phyloP scores from a whole-genome alignment of 2,329 filamentous ascomycete species.

The Oidium heveae region DNA sequence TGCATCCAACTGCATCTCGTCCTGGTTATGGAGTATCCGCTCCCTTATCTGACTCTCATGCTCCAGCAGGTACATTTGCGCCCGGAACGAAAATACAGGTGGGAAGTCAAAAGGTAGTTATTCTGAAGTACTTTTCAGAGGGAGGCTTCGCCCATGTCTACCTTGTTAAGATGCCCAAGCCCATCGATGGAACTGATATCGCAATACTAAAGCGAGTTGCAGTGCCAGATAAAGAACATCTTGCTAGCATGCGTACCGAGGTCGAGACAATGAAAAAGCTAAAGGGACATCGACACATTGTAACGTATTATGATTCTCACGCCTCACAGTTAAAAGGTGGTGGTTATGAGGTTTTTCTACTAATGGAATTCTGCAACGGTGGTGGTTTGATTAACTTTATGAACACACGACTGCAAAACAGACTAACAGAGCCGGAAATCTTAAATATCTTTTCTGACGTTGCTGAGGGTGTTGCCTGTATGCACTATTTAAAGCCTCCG shows the following conservation, averaged over 20 bases:
- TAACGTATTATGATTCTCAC: slow-evolving; percentile 96
- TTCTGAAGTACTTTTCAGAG: slow-evolving; percentile 94
- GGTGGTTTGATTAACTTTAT: slow-evolving; percentile 97
- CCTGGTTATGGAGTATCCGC: slow-evolving; percentile 21
- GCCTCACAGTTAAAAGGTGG: slow-evolving; percentile 79
- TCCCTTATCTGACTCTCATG: slow-evolving; percentile 18
- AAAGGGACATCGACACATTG: slow-evolving; percentile 86
- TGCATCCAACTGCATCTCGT: slow-evolving; percentile 17
- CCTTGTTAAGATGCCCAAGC: slow-evolving; percentile 59
- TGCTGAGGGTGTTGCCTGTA: slow-evolving; percentile 85
- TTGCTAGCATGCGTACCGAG: slow-evolving; percentile 92
- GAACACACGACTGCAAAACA: slow-evolving; percentile 92
- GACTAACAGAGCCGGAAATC: slow-evolving; percentile 91
- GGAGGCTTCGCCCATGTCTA: slow-evolving; percentile 97
- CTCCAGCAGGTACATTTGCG: slow-evolving; percentile 65
- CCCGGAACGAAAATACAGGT: slow-evolving; percentile 94
- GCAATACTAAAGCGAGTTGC: slow-evolving; percentile 47
- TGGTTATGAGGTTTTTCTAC: slow-evolving; percentile 89
- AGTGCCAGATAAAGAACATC: slow-evolving; percentile 80
- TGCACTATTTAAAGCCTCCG: slow-evolving; percentile 94
- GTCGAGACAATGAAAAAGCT: slow-evolving; percentile 99
- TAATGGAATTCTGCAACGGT: slow-evolving; percentile 94
- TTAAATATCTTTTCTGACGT: slow-evolving; percentile 92
- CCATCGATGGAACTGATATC: slow-evolving; percentile 16
- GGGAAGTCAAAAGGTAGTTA: slow-evolving; percentile 72